Evolutionary conservation across 345 rosid species (phyloP).

Genomic region (Ailanthus altissimus): DNA sequence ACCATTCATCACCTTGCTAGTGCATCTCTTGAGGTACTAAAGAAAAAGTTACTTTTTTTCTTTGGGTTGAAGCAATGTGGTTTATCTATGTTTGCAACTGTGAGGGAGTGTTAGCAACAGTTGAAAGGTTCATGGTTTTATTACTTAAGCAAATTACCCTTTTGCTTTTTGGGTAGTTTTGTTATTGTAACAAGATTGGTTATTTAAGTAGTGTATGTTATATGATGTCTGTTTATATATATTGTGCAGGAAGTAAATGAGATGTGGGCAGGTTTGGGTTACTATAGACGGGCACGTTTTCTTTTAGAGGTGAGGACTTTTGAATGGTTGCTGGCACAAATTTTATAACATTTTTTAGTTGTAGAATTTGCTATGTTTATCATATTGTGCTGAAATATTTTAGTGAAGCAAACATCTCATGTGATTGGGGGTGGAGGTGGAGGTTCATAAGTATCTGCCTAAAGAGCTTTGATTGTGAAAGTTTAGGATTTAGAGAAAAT

Average conservation of each 20-base stretch:
- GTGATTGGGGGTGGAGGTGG: not conserved
- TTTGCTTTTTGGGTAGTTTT: not conserved
- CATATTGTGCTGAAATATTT: not conserved
- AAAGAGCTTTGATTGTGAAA: not conserved
- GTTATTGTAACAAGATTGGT: not conserved
- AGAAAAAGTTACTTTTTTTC: not conserved
- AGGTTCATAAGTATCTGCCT: not conserved
- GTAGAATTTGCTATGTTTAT: not conserved
- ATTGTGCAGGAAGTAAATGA: conserved; percentile 88
- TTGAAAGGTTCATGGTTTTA: not conserved
- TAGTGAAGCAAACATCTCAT: not conserved
- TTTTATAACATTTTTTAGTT: not conserved
- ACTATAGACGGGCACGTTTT: conserved; percentile 91
- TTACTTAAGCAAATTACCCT: not conserved
- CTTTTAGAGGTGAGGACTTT: conserved; percentile 64
- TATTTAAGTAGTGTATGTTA: not conserved
- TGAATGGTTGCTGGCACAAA: not conserved
- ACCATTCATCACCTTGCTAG: conserved; percentile 67
- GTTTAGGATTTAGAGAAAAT: not conserved
- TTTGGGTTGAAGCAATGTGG: not conserved
- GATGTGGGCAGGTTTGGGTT: conserved; percentile 97
- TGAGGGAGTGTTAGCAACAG: not conserved
- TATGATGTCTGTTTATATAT: not conserved
- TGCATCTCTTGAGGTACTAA: conserved; percentile 86
- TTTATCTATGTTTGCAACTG: not conserved